Evolutionary conservation across 441 rosid genomes (phyloP).

Genomic region (Populus tomentosa): DNA sequence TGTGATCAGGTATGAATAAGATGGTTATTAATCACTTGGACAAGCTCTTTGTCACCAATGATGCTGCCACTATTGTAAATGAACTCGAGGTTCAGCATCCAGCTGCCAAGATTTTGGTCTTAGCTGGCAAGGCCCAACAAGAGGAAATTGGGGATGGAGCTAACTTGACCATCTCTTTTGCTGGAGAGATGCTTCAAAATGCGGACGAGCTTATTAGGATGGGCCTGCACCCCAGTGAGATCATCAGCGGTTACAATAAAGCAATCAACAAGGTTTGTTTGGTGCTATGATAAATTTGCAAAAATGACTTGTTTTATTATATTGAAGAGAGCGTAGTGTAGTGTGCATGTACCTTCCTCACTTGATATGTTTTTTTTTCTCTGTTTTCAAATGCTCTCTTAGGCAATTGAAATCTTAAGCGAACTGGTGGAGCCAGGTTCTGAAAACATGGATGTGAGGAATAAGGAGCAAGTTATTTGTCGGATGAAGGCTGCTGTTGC

Average conservation of each 20-base stretch:
- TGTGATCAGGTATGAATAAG: conserved; percentile 83
- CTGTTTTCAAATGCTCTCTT: conserved; percentile 1
- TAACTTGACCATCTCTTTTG: conserved; percentile 81
- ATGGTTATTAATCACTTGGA: conserved; percentile 98
- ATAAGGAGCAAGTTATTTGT: conserved; percentile 63
- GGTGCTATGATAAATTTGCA: not conserved
- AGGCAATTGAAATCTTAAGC: conserved; percentile 66
- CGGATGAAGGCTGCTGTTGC: conserved; percentile 98
- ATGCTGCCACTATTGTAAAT: conserved; percentile 92
- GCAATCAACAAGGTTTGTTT: conserved; percentile 56
- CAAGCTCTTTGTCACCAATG: conserved; percentile 87
- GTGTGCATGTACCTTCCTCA: not conserved
- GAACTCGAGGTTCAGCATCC: conserved; percentile 99
- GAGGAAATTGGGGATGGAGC: conserved; percentile 99
- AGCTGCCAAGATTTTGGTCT: conserved; percentile 84
- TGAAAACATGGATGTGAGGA: conserved; percentile 91
- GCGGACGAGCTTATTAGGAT: conserved; percentile 96
- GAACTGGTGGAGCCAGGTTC: conserved; percentile 87
- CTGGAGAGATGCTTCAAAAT: conserved; percentile 92
- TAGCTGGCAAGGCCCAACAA: conserved; percentile 95
- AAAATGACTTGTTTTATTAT: not conserved
- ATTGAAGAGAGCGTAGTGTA: not conserved
- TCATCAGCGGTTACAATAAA: conserved; percentile 89
- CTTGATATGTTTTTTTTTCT: not conserved
- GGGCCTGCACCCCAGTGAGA: conserved; percentile 96